phyloP scores from a whole-genome alignment of 176 grass and related monocot genomes.

The Phoenix roebelenii region DNA sequence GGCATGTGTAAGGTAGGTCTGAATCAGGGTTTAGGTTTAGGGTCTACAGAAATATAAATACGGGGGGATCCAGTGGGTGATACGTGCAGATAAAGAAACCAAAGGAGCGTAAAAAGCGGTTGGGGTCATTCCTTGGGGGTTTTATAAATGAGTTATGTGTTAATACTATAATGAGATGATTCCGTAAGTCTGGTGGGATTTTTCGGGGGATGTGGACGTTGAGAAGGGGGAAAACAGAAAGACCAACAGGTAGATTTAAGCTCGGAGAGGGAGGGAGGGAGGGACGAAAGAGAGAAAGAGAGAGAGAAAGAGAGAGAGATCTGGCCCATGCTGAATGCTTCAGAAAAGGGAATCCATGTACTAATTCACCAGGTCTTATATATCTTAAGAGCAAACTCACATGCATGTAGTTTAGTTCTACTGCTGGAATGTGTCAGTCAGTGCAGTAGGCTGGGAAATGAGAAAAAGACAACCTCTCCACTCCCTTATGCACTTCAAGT shows the following conservation, averaged over 20 bases:
- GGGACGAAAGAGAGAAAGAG: not conserved
- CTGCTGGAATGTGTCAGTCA: slow-evolving; percentile 36
- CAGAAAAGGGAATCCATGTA: slow-evolving; percentile 36
- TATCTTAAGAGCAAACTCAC: slow-evolving; percentile 17
- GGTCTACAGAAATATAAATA: too few relatives aligned
- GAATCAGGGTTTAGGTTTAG: too few relatives aligned
- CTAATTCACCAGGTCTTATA: slow-evolving; percentile 18
- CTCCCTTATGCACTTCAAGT: slow-evolving; percentile 14
- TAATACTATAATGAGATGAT: too few relatives aligned
- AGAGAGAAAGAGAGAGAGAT: slow-evolving; percentile 12
- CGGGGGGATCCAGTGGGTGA: too few relatives aligned
- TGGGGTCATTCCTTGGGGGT: too few relatives aligned
- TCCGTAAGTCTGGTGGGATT: too few relatives aligned
- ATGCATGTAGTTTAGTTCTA: slow-evolving; percentile 28
- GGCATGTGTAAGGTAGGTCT: too few relatives aligned
- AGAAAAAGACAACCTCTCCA: slow-evolving; percentile 4
- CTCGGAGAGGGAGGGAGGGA: slow-evolving; percentile 13
- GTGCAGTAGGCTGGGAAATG: slow-evolving; percentile 13
- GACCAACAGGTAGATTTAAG: not conserved
- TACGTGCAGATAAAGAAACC: too few relatives aligned
- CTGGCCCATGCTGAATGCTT: slow-evolving; percentile 22
- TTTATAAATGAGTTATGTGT: too few relatives aligned
- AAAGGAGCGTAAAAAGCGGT: too few relatives aligned
- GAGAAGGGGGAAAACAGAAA: too few relatives aligned
- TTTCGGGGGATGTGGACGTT: too few relatives aligned